These are phyloP conservation scores for Rhazya stricta DNA, from an alignment of 257 asterid genomes.

Conservation along the genomic window DNA sequence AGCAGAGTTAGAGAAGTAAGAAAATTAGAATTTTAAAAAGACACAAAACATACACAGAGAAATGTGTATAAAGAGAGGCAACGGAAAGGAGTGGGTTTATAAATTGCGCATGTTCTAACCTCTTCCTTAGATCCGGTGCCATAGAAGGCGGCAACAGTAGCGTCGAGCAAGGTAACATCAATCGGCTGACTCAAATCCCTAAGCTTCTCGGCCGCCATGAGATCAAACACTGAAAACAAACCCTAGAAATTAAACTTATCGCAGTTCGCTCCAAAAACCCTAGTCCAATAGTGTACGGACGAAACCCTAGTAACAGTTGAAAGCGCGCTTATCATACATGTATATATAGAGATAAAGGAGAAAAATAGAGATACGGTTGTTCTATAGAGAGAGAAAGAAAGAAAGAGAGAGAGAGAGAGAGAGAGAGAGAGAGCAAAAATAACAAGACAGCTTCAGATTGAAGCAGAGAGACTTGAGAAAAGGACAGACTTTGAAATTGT, in stretches of 20 bases:
- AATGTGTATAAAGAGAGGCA: background rate
- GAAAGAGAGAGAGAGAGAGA: slow-evolving; percentile 4
- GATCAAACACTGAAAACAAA: slow-evolving; percentile 22
- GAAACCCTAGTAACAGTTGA: slow-evolving; percentile 8
- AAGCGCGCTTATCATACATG: background rate
- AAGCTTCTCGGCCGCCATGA: slow-evolving; percentile 80
- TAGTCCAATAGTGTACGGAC: slow-evolving; percentile 6
- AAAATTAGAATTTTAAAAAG: background rate
- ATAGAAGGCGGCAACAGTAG: slow-evolving; percentile 87
- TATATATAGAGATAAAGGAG: background rate
- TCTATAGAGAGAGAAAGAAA: background rate
- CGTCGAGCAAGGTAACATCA: slow-evolving; percentile 80
- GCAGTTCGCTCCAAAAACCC: slow-evolving; percentile 21
- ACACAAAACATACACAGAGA: background rate
- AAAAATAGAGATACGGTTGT: background rate
- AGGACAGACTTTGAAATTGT: slow-evolving; percentile 21
- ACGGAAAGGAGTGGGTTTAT: background rate
- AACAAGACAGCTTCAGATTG: slow-evolving; percentile 35
- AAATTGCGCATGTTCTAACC: slow-evolving; percentile 35
- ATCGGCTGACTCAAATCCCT: slow-evolving; percentile 89
- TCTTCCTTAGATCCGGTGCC: slow-evolving; percentile 99
- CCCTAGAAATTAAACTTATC: slow-evolving; percentile 23
- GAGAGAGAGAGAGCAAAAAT: background rate
- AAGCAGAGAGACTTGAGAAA: slow-evolving; percentile 26
- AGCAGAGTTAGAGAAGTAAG: background rate